Conservation (phyloP, 257 asterid genomes). For the Primulina tabacum region DNA sequence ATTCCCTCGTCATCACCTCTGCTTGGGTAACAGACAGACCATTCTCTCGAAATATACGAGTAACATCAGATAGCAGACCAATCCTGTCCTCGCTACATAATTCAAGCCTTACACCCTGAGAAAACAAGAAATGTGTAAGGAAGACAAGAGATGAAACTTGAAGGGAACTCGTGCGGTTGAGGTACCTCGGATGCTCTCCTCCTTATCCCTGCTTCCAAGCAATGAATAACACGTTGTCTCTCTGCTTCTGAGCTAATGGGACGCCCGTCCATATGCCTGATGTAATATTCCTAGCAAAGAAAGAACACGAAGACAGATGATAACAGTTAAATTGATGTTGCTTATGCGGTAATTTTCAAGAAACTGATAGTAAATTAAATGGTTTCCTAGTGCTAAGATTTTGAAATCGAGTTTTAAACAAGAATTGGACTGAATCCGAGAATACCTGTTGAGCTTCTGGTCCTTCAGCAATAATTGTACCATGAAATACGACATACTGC, state of each 20-base stretch:
- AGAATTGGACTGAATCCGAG: not conserved
- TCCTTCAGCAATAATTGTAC: conserved; percentile 50
- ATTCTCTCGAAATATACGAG: conserved; percentile 65
- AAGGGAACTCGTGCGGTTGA: too few species aligned
- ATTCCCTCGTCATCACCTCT: conserved; percentile 60
- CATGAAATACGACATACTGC: conserved; percentile 65
- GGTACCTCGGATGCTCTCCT: conserved; percentile 62
- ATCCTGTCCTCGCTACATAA: conserved; percentile 56
- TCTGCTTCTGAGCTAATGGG: conserved; percentile 64
- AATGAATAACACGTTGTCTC: conserved; percentile 54
- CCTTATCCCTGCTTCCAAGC: conserved; percentile 73
- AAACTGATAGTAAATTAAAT: not conserved
- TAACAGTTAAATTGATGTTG: not conserved
- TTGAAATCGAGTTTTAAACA: too few species aligned
- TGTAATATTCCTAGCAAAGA: conserved; percentile 55
- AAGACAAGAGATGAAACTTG: not conserved
- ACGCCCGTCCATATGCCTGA: conserved; percentile 60
- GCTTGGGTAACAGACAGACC: conserved; percentile 58
- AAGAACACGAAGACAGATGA: not conserved
- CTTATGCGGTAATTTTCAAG: not conserved
- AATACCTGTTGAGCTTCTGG: conserved; percentile 60
- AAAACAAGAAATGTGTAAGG: not conserved
- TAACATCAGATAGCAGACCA: conserved; percentile 59
- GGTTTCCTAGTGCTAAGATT: conserved; percentile 7
- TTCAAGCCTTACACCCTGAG: conserved; percentile 59